These are phyloP conservation scores for Kernera saxatilis DNA, from an alignment of 345 rosid species.

Conservation along the genomic window DNA sequence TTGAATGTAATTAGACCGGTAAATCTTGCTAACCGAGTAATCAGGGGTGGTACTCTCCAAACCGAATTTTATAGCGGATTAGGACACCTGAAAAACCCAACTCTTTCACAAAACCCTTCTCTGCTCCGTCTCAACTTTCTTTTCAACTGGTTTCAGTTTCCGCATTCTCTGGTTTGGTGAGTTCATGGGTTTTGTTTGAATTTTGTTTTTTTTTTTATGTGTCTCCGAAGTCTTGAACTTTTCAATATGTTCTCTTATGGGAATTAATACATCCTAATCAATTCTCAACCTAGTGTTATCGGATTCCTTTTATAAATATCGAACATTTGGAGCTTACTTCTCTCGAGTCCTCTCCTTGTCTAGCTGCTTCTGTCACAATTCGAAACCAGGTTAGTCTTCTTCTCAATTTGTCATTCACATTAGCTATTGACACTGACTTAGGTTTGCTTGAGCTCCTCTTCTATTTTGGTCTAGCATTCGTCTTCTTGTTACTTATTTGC, in stretches of 20 bases:
- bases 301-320: slow-evolving; percentile 8
- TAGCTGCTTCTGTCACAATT: not conserved
- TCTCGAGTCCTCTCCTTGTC: not conserved
- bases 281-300: not conserved
- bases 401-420: not conserved
- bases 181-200: not conserved
- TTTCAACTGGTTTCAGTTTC: not conserved
- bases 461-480: not conserved
- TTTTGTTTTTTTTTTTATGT: not conserved
- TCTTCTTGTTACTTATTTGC: not conserved
- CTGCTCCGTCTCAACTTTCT: slow-evolving; percentile 5
- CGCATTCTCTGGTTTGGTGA: not conserved
- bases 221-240: not conserved
- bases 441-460: not conserved
- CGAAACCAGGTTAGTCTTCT: slow-evolving; percentile 11
- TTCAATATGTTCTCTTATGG: not conserved
- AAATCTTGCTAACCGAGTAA: not conserved
- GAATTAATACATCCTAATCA: not conserved
- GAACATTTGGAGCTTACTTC: slow-evolving; percentile 13
- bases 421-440: not conserved
- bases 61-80: not conserved
- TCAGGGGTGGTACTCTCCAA: not conserved
- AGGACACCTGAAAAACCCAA: not conserved
- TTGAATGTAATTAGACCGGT: not conserved
- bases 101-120: not conserved